These are phyloP conservation scores for Mycena olivaceomarginata DNA, from an alignment of 768 basidiomycete genomes.

Conservation along the genomic window DNA sequence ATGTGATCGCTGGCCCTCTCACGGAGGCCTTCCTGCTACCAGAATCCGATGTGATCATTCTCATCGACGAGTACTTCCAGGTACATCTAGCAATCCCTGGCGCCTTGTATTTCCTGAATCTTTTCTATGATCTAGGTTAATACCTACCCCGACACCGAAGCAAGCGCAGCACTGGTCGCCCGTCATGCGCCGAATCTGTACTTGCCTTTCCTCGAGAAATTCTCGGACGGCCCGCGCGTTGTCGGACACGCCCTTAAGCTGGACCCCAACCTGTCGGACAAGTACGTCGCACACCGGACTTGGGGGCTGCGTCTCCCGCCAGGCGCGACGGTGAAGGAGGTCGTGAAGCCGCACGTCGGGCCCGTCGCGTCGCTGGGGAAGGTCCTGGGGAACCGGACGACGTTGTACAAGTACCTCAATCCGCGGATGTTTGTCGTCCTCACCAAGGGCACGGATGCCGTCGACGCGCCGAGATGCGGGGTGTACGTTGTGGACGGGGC, in stretches of 20 bases:
- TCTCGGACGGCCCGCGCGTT: slow-evolving; percentile 65
- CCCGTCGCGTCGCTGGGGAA: slow-evolving; percentile 88
- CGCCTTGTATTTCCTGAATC: background rate
- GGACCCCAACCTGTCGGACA: slow-evolving; percentile 63
- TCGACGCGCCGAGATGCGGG: slow-evolving; percentile 63
- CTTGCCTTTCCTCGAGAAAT: slow-evolving; percentile 73
- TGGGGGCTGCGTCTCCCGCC: slow-evolving; percentile 79
- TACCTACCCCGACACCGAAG: slow-evolving; percentile 79
- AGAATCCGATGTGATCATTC: slow-evolving; percentile 70
- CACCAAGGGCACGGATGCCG: slow-evolving; percentile 62
- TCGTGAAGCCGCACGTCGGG: slow-evolving; percentile 68
- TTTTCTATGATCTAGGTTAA: slow-evolving; percentile 64
- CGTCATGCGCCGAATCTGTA: slow-evolving; percentile 67
- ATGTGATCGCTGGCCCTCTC: slow-evolving; percentile 75
- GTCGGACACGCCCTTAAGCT: slow-evolving; percentile 74
- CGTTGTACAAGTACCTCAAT: slow-evolving; percentile 96
- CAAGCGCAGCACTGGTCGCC: slow-evolving; percentile 64
- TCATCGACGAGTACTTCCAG: slow-evolving; percentile 88
- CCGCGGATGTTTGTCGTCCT: slow-evolving; percentile 83
- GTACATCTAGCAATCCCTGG: slow-evolving; percentile 59
- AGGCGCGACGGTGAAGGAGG: slow-evolving; percentile 73
- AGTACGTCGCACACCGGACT: slow-evolving; percentile 72
- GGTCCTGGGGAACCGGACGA: slow-evolving; percentile 91
- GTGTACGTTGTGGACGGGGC: slow-evolving; percentile 88
- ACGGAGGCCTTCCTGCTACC: slow-evolving; percentile 77